These are phyloP conservation scores for Crataegus laevigata DNA, from an alignment of 306 rosid species.

Conservation along the genomic window DNA sequence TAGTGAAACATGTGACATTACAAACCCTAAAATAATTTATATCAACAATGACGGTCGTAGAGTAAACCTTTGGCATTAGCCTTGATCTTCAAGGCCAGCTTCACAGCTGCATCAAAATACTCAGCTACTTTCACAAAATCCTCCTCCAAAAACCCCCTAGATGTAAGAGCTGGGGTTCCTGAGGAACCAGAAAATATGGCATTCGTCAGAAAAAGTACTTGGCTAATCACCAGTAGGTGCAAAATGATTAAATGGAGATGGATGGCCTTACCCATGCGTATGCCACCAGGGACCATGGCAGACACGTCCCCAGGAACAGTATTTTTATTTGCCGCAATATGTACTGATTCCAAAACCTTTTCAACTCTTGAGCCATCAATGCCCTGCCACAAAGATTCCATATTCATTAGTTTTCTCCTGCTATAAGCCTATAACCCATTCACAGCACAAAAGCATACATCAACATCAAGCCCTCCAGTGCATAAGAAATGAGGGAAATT, in stretches of 20 bases:
- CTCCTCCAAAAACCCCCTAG: conserved; percentile 79
- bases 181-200: conserved; percentile 14
- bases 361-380: conserved; percentile 97
- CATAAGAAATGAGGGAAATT: background rate
- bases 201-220: conserved; percentile 11
- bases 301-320: conserved; percentile 98
- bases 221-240: conserved; percentile 2
- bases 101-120: conserved; percentile 71
- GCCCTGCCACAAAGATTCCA: conserved; percentile 41
- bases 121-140: conserved; percentile 86
- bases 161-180: conserved; percentile 96
- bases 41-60: background rate
- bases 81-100: conserved; percentile 81
- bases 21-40: background rate
- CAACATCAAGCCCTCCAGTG: conserved; percentile 2
- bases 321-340: conserved; percentile 90
- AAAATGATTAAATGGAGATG: background rate
- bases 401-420: background rate
- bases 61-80: conserved; percentile 53
- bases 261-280: conserved; percentile 72
- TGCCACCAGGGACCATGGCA: conserved; percentile 98
- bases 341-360: conserved; percentile 82
- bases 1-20: background rate
- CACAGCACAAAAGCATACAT: background rate
- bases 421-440: background rate